Percentiles rank a stretch among this genome's conserved stretches.
Conservation (phyloP, 495 filamentous ascomycete genomes). For the Podospora pseudocomata region DNA sequence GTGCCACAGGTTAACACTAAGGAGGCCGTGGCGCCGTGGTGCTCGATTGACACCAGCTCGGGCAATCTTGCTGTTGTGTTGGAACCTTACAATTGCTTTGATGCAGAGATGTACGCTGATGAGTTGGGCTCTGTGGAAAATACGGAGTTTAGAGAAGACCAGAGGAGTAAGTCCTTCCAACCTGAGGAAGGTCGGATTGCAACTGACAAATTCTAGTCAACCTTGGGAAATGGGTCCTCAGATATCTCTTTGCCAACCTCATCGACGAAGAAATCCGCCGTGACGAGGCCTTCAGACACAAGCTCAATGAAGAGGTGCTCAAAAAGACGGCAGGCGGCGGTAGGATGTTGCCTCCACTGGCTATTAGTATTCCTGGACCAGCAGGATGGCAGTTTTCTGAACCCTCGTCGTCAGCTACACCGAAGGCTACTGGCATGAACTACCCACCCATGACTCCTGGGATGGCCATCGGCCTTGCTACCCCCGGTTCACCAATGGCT, state of each 20-base stretch:
- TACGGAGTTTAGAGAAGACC: constrained; percentile 83
- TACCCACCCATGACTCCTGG: constrained; percentile 64
- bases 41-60: constrained; percentile 87
- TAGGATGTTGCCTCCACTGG: constrained; percentile 55
- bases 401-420: constrained; percentile 51
- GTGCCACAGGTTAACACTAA: constrained; percentile 80
- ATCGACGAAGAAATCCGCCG: constrained; percentile 85
- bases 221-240: constrained; percentile 92
- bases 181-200: constrained; percentile 5
- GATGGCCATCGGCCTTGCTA: constrained; percentile 73
- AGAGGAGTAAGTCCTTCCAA: constrained; percentile 68
- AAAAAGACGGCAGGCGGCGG: constrained; percentile 51
- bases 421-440: constrained; percentile 58
- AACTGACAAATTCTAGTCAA: constrained; percentile 59
- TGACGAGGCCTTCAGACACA: constrained; percentile 67
- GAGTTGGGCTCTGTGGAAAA: constrained; percentile 69
- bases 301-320: constrained; percentile 58
- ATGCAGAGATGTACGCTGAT: constrained; percentile 95
- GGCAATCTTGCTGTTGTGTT: constrained; percentile 85
- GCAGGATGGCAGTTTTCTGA: constrained; percentile 43
- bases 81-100: constrained; percentile 94
- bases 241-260: constrained; percentile 85
- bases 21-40: constrained; percentile 92
- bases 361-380: constrained; percentile 66
- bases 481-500: constrained; percentile 48